phyloP scores from a whole-genome alignment of 2,329 filamentous ascomycete species.

The Truncatella angustata region DNA sequence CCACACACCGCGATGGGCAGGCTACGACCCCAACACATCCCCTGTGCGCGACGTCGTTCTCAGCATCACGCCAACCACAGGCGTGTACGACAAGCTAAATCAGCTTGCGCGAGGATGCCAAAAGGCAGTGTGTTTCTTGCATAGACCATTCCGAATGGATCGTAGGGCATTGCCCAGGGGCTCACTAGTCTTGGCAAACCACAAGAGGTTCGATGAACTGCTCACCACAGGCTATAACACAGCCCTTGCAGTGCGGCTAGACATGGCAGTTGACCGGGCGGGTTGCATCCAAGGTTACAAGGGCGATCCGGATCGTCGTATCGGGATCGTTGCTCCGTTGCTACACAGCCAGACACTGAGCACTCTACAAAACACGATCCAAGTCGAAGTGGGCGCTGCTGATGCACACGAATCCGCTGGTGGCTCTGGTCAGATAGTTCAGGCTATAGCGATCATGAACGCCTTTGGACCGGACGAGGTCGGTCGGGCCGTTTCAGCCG shows the following conservation, averaged over 20 bases:
- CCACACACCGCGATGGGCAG: constrained; percentile 12
- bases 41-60: constrained; percentile 11
- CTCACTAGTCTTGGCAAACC: constrained; percentile 13
- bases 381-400: constrained; percentile 10
- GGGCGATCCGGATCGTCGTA: constrained; percentile 14
- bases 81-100: constrained; percentile 13
- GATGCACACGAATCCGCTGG: constrained; percentile 9
- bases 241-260: constrained; percentile 11
- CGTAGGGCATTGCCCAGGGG: constrained; percentile 12
- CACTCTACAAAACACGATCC: not conserved
- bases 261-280: constrained; percentile 3
- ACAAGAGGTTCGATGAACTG: constrained; percentile 18
- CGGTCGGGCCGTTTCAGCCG: constrained; percentile 6
- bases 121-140: constrained; percentile 13
- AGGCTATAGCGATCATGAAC: constrained; percentile 17
- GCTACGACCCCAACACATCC: not conserved
- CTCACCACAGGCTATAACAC: constrained; percentile 17
- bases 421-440: not conserved
- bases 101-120: not conserved
- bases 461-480: constrained; percentile 19
- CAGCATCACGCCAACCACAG: constrained; percentile 16
- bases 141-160: constrained; percentile 16
- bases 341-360: not conserved
- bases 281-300: constrained; percentile 16
- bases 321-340: constrained; percentile 14